Percentiles rank a stretch among this genome's conserved stretches.
Evolutionary conservation across 139 green algal species (phyloP).

Genomic region (Edaphochlamys debaryana): DNA sequence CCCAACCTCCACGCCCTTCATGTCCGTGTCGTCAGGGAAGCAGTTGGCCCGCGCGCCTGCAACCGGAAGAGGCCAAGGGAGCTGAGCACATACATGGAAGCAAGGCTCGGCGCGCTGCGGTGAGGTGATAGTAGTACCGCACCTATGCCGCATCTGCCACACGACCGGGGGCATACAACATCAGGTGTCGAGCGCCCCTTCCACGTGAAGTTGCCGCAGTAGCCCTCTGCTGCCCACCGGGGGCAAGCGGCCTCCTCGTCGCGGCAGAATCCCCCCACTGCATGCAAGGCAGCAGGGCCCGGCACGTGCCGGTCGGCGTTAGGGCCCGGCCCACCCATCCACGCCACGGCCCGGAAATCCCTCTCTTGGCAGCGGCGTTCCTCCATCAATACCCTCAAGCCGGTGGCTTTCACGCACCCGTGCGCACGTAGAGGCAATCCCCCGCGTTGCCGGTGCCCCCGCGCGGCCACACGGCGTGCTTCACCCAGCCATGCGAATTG

Average conservation of each 20-base stretch:
- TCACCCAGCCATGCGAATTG: background rate
- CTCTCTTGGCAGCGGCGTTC: too few relatives aligned
- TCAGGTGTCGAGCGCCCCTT: background rate
- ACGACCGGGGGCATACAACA: background rate
- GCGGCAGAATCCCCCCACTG: background rate
- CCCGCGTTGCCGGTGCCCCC: too few relatives aligned
- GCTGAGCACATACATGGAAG: too few relatives aligned
- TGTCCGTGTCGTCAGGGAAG: background rate
- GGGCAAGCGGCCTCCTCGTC: background rate
- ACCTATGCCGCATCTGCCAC: background rate
- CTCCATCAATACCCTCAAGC: too few relatives aligned
- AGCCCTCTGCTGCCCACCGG: background rate
- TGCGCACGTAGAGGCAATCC: background rate
- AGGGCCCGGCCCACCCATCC: too few relatives aligned
- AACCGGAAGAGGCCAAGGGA: too few relatives aligned
- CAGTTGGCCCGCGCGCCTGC: background rate
- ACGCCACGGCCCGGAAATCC: too few relatives aligned
- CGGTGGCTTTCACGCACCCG: background rate
- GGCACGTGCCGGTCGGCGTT: too few relatives aligned
- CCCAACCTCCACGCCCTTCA: background rate
- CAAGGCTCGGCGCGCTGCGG: too few relatives aligned
- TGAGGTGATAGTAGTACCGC: too few relatives aligned
- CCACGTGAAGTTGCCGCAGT: background rate
- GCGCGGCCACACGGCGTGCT: background rate
- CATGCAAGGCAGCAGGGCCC: too few relatives aligned